These are phyloP conservation scores for Coemansia biformis DNA, from an alignment of 192 early-diverging fungal genomes.

Conservation along the genomic window DNA sequence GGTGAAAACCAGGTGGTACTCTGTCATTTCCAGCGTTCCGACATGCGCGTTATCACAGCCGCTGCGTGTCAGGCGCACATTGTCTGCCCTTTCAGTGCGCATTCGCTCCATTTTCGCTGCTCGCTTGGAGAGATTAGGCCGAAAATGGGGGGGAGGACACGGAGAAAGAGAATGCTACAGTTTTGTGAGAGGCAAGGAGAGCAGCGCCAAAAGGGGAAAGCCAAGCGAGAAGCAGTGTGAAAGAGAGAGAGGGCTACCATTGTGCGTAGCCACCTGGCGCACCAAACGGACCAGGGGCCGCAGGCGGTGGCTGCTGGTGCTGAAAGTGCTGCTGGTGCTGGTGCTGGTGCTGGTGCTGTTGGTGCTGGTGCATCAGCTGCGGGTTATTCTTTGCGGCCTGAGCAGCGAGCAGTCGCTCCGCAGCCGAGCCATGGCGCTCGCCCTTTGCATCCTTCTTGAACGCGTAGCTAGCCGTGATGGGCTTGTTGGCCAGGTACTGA, in stretches of 20 bases:
- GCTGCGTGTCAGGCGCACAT: slow-evolving; percentile 34
- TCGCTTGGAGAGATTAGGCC: no score
- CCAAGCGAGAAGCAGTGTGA: slow-evolving; percentile 3
- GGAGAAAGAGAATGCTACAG: no score
- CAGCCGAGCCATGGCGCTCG: slow-evolving; percentile 91
- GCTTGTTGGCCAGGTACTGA: slow-evolving; percentile 91
- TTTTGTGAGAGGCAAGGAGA: neutral
- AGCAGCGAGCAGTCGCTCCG: slow-evolving; percentile 84
- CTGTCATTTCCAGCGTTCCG: slow-evolving; percentile 65
- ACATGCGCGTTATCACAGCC: slow-evolving; percentile 7
- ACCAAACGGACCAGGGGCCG: neutral
- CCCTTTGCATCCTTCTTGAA: slow-evolving; percentile 99
- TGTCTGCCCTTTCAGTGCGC: slow-evolving; percentile 26
- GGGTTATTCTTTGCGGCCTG: slow-evolving; percentile 76
- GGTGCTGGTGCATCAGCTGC: no score
- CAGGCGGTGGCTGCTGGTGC: neutral
- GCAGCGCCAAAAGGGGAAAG: slow-evolving; percentile 1
- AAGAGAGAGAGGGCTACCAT: neutral
- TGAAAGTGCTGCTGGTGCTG: no score
- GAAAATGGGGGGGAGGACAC: slow-evolving; percentile 2
- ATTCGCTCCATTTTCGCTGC: slow-evolving; percentile 38
- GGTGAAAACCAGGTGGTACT: slow-evolving; percentile 73
- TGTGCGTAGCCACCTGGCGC: no score
- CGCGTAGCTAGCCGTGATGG: slow-evolving; percentile 84
- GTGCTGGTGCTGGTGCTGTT: no score